phyloP scores from a whole-genome alignment of 495 filamentous ascomycete species.

The Annulohypoxylon bovei region DNA sequence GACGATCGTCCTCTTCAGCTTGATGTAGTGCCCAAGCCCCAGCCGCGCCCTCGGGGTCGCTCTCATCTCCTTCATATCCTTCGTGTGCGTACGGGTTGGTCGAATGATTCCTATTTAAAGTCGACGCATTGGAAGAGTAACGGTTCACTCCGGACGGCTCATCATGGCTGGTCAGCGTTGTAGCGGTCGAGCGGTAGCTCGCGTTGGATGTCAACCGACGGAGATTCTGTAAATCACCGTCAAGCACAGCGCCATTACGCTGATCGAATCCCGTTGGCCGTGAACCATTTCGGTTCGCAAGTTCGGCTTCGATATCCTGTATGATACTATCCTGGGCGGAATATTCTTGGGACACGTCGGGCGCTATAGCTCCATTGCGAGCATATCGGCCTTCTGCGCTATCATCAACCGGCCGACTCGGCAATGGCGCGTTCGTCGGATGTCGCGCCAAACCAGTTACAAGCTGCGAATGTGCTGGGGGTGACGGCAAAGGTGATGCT shows the following conservation, averaged over 20 bases:
- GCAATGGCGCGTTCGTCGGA: slow-evolving; percentile 65
- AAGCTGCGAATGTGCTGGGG: slow-evolving; percentile 46
- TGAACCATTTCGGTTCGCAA: slow-evolving; percentile 47
- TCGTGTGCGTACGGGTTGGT: slow-evolving; percentile 45
- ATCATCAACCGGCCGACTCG: slow-evolving; percentile 60
- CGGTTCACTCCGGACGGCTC: slow-evolving; percentile 49
- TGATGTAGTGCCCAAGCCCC: slow-evolving; percentile 84
- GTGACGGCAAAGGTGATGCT: slow-evolving; percentile 53
- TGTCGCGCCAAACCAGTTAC: slow-evolving; percentile 56
- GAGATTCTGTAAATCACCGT: slow-evolving; percentile 55
- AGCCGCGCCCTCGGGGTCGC: slow-evolving; percentile 89
- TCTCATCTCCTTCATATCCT: slow-evolving; percentile 68
- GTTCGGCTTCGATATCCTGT: slow-evolving; percentile 63
- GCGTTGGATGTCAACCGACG: slow-evolving; percentile 50
- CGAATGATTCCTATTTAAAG: slow-evolving; percentile 54
- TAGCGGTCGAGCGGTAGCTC: slow-evolving; percentile 60
- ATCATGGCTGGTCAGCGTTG: slow-evolving; percentile 52
- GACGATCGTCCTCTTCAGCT: slow-evolving; percentile 85
- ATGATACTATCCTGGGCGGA: slow-evolving; percentile 61
- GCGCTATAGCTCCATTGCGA: slow-evolving; percentile 34
- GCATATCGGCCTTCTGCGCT: slow-evolving; percentile 53
- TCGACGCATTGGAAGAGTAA: slow-evolving; percentile 61
- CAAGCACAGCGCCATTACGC: slow-evolving; percentile 53
- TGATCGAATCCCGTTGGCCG: slow-evolving; percentile 45
- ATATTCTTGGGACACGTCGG: slow-evolving; percentile 46